Percentiles rank a stretch among this genome's conserved stretches.
Conservation (phyloP, 768 basidiomycete species). For the Trametes meyenii region DNA sequence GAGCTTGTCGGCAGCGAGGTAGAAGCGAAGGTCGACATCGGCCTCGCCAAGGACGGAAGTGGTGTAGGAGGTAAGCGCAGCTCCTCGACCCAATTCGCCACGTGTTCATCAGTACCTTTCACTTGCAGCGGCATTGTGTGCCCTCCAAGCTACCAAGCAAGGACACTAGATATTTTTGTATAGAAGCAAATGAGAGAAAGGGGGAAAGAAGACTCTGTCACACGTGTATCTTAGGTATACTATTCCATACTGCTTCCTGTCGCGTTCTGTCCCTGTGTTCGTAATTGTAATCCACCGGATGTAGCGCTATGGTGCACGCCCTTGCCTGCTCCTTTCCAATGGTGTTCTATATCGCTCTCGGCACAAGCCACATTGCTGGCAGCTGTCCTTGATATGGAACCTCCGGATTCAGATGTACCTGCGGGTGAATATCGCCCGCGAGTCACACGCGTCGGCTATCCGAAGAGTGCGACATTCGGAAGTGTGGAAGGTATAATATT, state of each 20-base stretch:
- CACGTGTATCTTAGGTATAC: slow-evolving; percentile 22
- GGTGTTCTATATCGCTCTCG: too few species aligned
- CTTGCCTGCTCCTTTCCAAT: too few species aligned
- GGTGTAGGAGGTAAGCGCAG: slow-evolving; percentile 86
- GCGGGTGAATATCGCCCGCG: too few species aligned
- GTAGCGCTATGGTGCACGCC: neutral
- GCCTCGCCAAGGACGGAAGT: slow-evolving; percentile 95
- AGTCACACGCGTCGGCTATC: too few species aligned
- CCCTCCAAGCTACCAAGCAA: slow-evolving; percentile 77
- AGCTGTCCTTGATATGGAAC: too few species aligned
- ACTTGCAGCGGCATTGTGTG: slow-evolving; percentile 78
- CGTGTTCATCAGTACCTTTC: slow-evolving; percentile 10
- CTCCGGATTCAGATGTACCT: too few species aligned
- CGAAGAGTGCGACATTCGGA: too few species aligned
- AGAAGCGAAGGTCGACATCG: slow-evolving; percentile 81
- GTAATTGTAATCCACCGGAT: neutral
- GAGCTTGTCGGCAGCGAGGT: slow-evolving; percentile 77
- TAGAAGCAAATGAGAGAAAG: neutral
- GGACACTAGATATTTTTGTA: slow-evolving; percentile 12
- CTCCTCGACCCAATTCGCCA: neutral
- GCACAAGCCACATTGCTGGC: too few species aligned
- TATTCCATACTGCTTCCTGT: slow-evolving; percentile 10
- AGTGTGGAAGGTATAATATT: neutral
- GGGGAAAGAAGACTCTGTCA: slow-evolving; percentile 8
- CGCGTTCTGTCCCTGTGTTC: slow-evolving; percentile 3